A percentile compares a stretch with the other conserved stretches of the same genome.
phyloP scores from a whole-genome alignment of 2,329 filamentous ascomycete genomes.

The Hymenotorrendiella dingleyae region DNA sequence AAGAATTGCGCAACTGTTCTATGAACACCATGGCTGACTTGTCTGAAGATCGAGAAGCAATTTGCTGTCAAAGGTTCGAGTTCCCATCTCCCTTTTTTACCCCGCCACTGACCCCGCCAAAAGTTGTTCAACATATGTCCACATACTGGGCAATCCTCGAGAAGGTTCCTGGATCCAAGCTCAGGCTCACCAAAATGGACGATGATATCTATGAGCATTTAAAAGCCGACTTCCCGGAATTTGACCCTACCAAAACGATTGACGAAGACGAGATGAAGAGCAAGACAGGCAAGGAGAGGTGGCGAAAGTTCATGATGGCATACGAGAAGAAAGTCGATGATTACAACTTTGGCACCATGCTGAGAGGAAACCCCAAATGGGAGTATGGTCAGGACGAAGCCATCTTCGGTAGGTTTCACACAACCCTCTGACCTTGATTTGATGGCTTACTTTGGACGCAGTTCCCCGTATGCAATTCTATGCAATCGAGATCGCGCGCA shows the following conservation, averaged over 20 bases:
- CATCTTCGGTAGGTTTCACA: constrained; percentile 83
- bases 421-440: too few species aligned
- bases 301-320: constrained; percentile 87
- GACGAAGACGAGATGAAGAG: constrained; percentile 97
- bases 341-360: constrained; percentile 95
- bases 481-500: constrained; percentile 70
- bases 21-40: constrained; percentile 12
- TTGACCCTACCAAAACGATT: constrained; percentile 74
- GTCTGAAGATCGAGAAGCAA: constrained; percentile 89
- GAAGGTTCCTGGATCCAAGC: constrained; percentile 77
- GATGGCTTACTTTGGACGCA: constrained; percentile 23
- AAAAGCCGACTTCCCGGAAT: constrained; percentile 82
- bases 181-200: constrained; percentile 90
- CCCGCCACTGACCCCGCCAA: constrained; percentile 20
- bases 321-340: constrained; percentile 96
- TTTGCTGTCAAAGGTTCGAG: constrained; percentile 85
- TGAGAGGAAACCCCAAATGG: constrained; percentile 68
- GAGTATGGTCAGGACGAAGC: constrained; percentile 88
- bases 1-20: constrained; percentile 4
- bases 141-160: constrained; percentile 97
- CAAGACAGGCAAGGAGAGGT: constrained; percentile 87
- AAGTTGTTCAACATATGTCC: constrained; percentile 87
- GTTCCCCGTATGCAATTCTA: constrained; percentile 74
- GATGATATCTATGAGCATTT: constrained; percentile 93
- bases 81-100: constrained; percentile 6